Percentiles rank a stretch among this genome's conserved stretches.
phyloP scores from a whole-genome alignment of 1,284 basidiomycete genomes.

The Apiotrichum montevideense region DNA sequence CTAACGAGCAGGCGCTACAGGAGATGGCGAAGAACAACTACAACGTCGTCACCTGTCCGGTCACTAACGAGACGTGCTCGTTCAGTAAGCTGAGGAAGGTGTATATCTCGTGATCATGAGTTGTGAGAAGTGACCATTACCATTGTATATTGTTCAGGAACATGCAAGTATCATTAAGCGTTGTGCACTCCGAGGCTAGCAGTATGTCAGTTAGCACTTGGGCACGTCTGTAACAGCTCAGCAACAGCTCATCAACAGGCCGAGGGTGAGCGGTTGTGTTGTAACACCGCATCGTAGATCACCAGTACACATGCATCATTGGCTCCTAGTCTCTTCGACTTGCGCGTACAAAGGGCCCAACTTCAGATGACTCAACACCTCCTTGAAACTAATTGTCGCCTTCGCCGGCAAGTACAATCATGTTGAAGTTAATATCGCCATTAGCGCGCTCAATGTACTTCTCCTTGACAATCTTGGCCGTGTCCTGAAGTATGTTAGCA shows the following conservation, averaged over 20 bases:
- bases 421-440: constrained; percentile 44
- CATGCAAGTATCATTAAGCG: too few species aligned
- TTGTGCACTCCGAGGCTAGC: too few species aligned
- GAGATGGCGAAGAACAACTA: constrained; percentile 73
- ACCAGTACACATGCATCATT: too few species aligned
- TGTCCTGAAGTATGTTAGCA: constrained; percentile 53
- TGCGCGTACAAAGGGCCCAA: too few species aligned
- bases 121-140: not conserved
- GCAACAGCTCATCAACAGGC: too few species aligned
- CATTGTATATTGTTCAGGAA: too few species aligned
- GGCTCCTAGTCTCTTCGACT: too few species aligned
- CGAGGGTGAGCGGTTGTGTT: too few species aligned
- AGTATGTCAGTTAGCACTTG: too few species aligned
- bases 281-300: too few species aligned
- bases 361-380: too few species aligned
- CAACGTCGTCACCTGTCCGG: constrained; percentile 70
- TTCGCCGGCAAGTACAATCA: constrained; percentile 46
- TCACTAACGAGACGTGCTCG: constrained; percentile 61
- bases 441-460: constrained; percentile 54
- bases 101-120: constrained; percentile 50
- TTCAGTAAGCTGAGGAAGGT: constrained; percentile 73
- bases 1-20: constrained; percentile 60
- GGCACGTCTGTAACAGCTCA: too few species aligned
- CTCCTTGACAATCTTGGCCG: constrained; percentile 61
- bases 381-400: constrained; percentile 7